Percentiles rank a stretch among this genome's conserved stretches.
phyloP scores from a whole-genome alignment of 2,329 filamentous ascomycete species.

The Onygenales sp. region DNA sequence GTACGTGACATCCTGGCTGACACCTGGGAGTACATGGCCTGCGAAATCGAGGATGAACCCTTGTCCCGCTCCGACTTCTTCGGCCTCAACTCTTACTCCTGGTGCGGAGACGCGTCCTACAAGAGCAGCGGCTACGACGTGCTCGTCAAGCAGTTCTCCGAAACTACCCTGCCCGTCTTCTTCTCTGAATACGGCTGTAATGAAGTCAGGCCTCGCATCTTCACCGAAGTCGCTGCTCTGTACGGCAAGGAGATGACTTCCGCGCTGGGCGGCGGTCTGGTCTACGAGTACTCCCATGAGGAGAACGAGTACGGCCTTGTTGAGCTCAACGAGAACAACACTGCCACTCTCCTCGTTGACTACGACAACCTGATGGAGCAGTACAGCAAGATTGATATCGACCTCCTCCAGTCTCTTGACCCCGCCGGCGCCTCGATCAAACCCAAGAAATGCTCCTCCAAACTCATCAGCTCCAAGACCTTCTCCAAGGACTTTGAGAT shows the following conservation, averaged over 20 bases:
- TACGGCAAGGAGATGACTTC: conserved; percentile 52
- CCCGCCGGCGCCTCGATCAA: conserved; percentile 44
- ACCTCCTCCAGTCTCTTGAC: conserved; percentile 54
- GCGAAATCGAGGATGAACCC: conserved; percentile 40
- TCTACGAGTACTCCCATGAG: conserved; percentile 43
- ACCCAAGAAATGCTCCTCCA: conserved; percentile 55
- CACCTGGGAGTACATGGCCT: conserved; percentile 53
- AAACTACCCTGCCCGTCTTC: conserved; percentile 52
- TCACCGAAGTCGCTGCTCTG: conserved; percentile 51
- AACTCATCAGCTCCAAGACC: conserved; percentile 54
- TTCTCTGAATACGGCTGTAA: conserved; percentile 62
- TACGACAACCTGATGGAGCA: conserved; percentile 66
- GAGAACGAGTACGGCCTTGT: conserved; percentile 48
- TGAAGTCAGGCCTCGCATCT: conserved; percentile 45
- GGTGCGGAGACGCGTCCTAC: conserved; percentile 53
- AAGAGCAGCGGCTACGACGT: conserved; percentile 45
- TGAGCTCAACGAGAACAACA: conserved; percentile 48
- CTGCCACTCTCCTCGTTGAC: conserved; percentile 51
- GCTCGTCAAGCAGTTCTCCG: conserved; percentile 49
- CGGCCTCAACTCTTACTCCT: conserved; percentile 59
- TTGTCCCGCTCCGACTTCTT: conserved; percentile 53
- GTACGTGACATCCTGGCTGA: conserved; percentile 51
- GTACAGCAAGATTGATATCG: conserved; percentile 66
- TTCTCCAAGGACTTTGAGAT: conserved; percentile 77
- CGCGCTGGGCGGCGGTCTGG: conserved; percentile 48